Percentiles rank a stretch among this genome's conserved stretches.
These are phyloP conservation scores for Vitis hybrid DNA, from an alignment of 177 flowering plant genomes.

Conservation along the genomic window DNA sequence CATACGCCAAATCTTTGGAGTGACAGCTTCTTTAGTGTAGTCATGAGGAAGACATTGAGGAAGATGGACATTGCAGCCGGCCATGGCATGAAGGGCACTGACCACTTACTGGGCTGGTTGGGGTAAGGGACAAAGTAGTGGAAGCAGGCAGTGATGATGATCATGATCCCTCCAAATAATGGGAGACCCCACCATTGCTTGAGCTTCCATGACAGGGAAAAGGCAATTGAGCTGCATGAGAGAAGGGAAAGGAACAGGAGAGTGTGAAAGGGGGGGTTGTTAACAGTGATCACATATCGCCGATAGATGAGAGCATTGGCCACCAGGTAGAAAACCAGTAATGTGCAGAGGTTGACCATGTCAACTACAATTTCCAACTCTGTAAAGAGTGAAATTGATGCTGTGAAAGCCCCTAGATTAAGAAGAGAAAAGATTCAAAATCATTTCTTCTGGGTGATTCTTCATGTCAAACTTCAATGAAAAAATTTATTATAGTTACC, in stretches of 20 bases:
- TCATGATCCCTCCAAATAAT: constrained; percentile 38
- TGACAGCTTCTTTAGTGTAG: constrained; percentile 43
- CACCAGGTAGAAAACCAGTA: constrained; percentile 79
- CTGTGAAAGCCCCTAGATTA: constrained; percentile 69
- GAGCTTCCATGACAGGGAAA: constrained; percentile 70
- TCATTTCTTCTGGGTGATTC: not conserved
- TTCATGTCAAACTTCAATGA: no score
- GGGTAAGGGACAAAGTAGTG: constrained; percentile 35
- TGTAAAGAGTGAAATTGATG: constrained; percentile 79
- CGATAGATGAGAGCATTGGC: constrained; percentile 79
- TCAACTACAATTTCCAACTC: constrained; percentile 61
- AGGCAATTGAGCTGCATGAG: constrained; percentile 50
- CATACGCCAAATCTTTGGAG: constrained; percentile 71
- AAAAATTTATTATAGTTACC: no score
- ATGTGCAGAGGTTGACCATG: constrained; percentile 72
- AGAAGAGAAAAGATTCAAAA: not conserved
- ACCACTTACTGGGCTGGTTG: constrained; percentile 34
- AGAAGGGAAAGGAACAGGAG: constrained; percentile 64
- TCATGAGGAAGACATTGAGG: constrained; percentile 73
- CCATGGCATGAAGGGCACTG: constrained; percentile 91
- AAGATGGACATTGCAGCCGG: constrained; percentile 68
- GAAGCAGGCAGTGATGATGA: constrained; percentile 46
- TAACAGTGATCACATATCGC: constrained; percentile 40
- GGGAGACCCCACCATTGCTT: constrained; percentile 45
- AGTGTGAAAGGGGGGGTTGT: constrained; percentile 38